phyloP scores from a whole-genome alignment of 208 protist species.

The Herpetomonas tarakana region DNA sequence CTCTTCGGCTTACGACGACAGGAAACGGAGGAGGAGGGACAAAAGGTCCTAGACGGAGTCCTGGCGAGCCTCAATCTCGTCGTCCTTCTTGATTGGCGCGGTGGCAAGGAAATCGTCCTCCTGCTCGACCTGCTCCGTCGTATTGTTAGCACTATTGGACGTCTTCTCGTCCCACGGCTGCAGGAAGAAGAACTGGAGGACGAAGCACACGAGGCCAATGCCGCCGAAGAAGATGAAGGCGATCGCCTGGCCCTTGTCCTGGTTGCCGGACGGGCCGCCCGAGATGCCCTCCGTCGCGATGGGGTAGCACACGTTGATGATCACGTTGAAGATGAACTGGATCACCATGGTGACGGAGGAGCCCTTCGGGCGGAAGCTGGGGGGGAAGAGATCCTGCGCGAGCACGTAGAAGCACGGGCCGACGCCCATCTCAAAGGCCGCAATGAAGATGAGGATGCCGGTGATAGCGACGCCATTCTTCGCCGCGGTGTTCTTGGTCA shows the following conservation, averaged over 20 bases:
- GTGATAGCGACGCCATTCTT: constrained; percentile 72
- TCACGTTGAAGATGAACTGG: constrained; percentile 86
- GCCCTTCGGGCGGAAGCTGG: constrained; percentile 68
- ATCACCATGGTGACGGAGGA: constrained; percentile 57
- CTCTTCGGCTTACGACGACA: too few species aligned
- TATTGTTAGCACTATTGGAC: too few species aligned
- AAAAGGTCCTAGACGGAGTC: too few species aligned
- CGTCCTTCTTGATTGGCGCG: too few species aligned
- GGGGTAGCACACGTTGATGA: constrained; percentile 88
- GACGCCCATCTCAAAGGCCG: constrained; percentile 66
- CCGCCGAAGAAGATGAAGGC: constrained; percentile 86
- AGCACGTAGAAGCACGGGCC: constrained; percentile 84
- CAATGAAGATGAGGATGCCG: constrained; percentile 81
- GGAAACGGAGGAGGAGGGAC: too few species aligned
- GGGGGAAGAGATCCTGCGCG: constrained; percentile 80
- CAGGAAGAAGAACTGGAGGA: constrained; percentile 75
- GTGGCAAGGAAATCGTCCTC: too few species aligned
- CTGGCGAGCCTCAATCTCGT: too few species aligned
- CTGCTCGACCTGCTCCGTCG: too few species aligned
- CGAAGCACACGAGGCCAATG: constrained; percentile 62
- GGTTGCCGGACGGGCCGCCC: constrained; percentile 70
- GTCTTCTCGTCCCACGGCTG: constrained; percentile 53
- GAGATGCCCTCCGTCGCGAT: constrained; percentile 76
- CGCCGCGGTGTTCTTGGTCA: constrained; percentile 26
- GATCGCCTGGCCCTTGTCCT: constrained; percentile 86